Conservation (phyloP, 805 yeast genomes). For the Cyberlindnera mrakii region DNA sequence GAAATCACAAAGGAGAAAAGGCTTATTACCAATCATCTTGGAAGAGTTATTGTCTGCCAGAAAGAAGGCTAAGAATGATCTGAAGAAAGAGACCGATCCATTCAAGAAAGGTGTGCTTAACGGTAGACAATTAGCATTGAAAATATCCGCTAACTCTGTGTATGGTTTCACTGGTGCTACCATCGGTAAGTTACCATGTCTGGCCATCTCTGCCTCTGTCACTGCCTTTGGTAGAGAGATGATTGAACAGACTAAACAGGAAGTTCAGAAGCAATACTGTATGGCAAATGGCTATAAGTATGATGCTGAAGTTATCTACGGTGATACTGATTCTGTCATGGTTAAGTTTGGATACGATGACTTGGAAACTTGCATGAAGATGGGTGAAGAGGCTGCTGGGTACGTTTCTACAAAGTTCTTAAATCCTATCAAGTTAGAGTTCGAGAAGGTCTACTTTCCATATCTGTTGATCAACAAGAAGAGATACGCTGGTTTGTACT, state of each 20-base stretch:
- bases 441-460: slow-evolving; percentile 95
- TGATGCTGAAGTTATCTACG: slow-evolving; percentile 90
- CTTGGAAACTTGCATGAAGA: slow-evolving; percentile 75
- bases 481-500: slow-evolving; percentile 93
- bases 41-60: slow-evolving; percentile 87
- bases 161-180: slow-evolving; percentile 99
- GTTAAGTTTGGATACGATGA: slow-evolving; percentile 88
- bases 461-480: slow-evolving; percentile 90
- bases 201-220: slow-evolving; percentile 91
- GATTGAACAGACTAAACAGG: slow-evolving; percentile 88
- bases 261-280: slow-evolving; percentile 74
- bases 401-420: slow-evolving; percentile 73
- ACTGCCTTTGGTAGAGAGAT: slow-evolving; percentile 95
- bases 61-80: slow-evolving; percentile 84
- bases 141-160: slow-evolving; percentile 96
- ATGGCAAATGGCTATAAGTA: slow-evolving; percentile 77
- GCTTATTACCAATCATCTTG: slow-evolving; percentile 86
- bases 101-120: slow-evolving; percentile 89
- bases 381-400: slow-evolving; percentile 93
- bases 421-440: slow-evolving; percentile 88
- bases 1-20: slow-evolving; percentile 61
- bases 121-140: slow-evolving; percentile 95
- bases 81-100: slow-evolving; percentile 91
- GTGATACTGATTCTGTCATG: slow-evolving; percentile 99
- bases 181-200: slow-evolving; percentile 92